phyloP scores from a whole-genome alignment of 1,284 basidiomycete species.

The Malassezia dermatis region DNA sequence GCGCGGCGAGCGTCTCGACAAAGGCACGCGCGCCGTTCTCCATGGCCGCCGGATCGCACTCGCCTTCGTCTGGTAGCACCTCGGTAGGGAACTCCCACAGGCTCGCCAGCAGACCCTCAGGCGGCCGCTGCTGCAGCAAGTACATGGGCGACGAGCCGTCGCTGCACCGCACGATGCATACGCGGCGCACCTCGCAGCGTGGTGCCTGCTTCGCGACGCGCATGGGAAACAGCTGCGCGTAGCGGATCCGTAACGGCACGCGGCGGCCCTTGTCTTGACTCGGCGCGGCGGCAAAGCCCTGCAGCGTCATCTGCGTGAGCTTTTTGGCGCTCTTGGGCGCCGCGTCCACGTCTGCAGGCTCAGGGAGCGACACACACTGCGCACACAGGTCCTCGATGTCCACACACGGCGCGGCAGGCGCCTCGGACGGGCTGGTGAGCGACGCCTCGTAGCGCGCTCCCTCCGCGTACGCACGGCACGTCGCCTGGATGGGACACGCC shows the following conservation, averaged over 20 bases:
- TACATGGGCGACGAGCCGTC: background rate
- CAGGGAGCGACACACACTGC: slow-evolving; percentile 31
- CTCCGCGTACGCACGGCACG: slow-evolving; percentile 24
- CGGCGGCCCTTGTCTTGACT: background rate
- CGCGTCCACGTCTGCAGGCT: background rate
- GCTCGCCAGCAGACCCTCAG: slow-evolving; percentile 53
- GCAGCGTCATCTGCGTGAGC: slow-evolving; percentile 18
- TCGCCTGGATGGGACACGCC: slow-evolving; percentile 27
- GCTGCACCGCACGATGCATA: slow-evolving; percentile 57
- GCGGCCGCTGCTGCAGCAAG: slow-evolving; percentile 22
- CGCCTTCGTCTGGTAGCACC: background rate
- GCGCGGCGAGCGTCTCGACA: background rate
- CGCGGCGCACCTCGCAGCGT: slow-evolving; percentile 71
- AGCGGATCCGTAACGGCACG: slow-evolving; percentile 12
- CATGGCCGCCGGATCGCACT: background rate
- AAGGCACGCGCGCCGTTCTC: background rate
- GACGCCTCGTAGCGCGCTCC: background rate
- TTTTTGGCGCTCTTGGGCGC: background rate
- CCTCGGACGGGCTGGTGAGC: background rate
- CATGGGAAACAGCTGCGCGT: slow-evolving; percentile 68
- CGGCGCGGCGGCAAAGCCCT: slow-evolving; percentile 7
- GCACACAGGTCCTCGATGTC: slow-evolving; percentile 40
- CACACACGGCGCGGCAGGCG: background rate
- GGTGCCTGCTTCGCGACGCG: slow-evolving; percentile 70
- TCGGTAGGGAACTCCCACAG: slow-evolving; percentile 43